phyloP scores from a whole-genome alignment of 2,329 filamentous ascomycete species.

The Botrytis sinoallii region DNA sequence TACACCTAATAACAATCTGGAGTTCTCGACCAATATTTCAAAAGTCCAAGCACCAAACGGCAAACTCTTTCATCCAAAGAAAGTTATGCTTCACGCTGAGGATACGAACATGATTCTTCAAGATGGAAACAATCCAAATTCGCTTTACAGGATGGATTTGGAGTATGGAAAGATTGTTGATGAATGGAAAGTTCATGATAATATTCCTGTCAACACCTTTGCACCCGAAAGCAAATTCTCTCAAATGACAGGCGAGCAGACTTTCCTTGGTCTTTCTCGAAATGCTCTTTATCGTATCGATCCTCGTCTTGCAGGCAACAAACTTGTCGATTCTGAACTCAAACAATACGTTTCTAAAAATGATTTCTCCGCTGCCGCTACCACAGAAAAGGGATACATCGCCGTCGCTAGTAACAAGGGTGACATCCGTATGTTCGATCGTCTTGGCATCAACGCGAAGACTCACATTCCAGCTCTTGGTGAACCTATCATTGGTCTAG shows the following conservation, averaged over 20 bases:
- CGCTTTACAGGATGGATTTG: conserved; percentile 93
- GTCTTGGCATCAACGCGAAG: conserved; percentile 94
- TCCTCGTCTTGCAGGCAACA: conserved; percentile 83
- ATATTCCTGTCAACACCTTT: conserved; percentile 89
- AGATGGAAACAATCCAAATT: conserved; percentile 68
- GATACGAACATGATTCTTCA: conserved; percentile 40
- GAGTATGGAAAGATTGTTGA: conserved; percentile 98
- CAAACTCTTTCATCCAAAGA: conserved; percentile 87
- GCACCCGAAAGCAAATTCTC: conserved; percentile 97
- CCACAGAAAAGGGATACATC: conserved; percentile 94
- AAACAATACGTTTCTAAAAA: conserved; percentile 98
- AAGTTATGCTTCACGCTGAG: conserved; percentile 40
- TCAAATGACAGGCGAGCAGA: conserved; percentile 93
- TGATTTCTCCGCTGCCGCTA: conserved; percentile 90
- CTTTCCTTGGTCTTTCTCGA: conserved; percentile 87
- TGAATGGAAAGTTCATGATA: conserved; percentile 97
- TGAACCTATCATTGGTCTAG: conserved; percentile 90
- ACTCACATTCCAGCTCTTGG: conserved; percentile 94
- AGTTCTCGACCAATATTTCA: conserved; percentile 96
- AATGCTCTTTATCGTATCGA: conserved; percentile 95
- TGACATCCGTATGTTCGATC: conserved; percentile 94
- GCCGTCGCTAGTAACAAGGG: conserved; percentile 97
- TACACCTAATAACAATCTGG: conserved; percentile 83
- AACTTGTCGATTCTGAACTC: conserved; percentile 86
- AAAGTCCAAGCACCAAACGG: conserved; percentile 88